These are phyloP conservation scores for Tritrichomonas foetus DNA, from an alignment of 208 protist species.

Conservation along the genomic window DNA sequence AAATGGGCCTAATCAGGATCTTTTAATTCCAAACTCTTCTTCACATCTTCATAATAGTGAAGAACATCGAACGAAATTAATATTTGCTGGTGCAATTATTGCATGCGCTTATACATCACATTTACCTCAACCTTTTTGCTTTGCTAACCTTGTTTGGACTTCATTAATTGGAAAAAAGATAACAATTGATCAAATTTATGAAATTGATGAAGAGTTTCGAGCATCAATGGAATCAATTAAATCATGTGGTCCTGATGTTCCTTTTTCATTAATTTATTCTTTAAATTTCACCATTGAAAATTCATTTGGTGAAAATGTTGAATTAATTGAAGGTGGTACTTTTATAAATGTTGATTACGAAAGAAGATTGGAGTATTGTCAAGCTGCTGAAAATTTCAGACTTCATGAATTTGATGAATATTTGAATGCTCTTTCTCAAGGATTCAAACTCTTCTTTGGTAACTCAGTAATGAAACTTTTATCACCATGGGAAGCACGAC, in stretches of 20 bases:
- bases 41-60: not conserved
- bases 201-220: not conserved
- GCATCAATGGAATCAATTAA: not conserved
- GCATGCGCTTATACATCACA: not conserved
- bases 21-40: not conserved
- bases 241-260: not conserved
- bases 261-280: not conserved
- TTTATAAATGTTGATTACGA: not conserved
- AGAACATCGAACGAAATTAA: not conserved
- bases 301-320: not conserved
- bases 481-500: not conserved
- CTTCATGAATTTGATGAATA: not conserved
- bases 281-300: not conserved
- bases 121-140: not conserved
- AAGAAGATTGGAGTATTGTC: not conserved
- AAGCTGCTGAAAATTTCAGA: not conserved
- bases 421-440: not conserved
- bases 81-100: not conserved
- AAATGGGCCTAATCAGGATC: not conserved
- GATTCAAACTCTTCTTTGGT: not conserved
- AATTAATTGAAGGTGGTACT: not conserved
- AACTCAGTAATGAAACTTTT: not conserved
- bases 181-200: not conserved
- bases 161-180: not conserved
- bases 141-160: not conserved